Percentiles rank a stretch among this genome's conserved stretches.
Conservation (phyloP, 1,139 yeast genomes). For the Pichia sp. region DNA sequence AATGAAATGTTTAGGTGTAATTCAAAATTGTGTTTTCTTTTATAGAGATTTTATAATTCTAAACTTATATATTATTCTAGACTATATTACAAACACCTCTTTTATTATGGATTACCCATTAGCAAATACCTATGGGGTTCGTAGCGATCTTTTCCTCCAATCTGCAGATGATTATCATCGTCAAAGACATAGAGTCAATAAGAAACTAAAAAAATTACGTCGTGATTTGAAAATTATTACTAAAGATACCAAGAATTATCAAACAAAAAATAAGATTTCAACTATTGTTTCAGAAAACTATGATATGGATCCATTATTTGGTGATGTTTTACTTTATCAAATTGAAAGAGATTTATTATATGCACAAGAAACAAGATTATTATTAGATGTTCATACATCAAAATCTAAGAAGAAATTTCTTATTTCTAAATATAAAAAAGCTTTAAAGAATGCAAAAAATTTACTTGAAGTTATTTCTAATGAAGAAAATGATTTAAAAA, state of each 20-base stretch:
- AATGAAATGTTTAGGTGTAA: not conserved
- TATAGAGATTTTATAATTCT: not conserved
- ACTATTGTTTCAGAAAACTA: slow-evolving; percentile 43
- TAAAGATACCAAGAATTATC: slow-evolving; percentile 51
- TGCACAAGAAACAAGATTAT: slow-evolving; percentile 57
- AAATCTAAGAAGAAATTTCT: slow-evolving; percentile 48
- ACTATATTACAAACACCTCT: not conserved
- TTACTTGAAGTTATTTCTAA: slow-evolving; percentile 39
- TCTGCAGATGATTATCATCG: slow-evolving; percentile 44
- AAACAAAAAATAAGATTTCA: slow-evolving; percentile 38
- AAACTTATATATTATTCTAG: not conserved
- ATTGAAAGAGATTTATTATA: slow-evolving; percentile 67
- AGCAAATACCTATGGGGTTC: slow-evolving; percentile 26
- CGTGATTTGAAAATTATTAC: slow-evolving; percentile 51
- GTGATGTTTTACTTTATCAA: slow-evolving; percentile 43
- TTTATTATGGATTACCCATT: slow-evolving; percentile 30
- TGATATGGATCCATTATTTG: slow-evolving; percentile 40
- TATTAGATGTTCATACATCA: slow-evolving; percentile 49
- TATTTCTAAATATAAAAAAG: slow-evolving; percentile 62
- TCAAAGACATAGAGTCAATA: slow-evolving; percentile 41
- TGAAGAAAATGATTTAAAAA: slow-evolving; percentile 27
- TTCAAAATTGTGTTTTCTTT: not conserved
- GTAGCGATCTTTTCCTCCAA: slow-evolving; percentile 25
- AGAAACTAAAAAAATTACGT: slow-evolving; percentile 50
- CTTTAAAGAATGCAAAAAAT: slow-evolving; percentile 40